A percentile compares a stretch with the other conserved stretches of the same genome.
Evolutionary conservation across 352 stramenopile genomes (phyloP).

Genomic region (Phytophthora lateralis): DNA sequence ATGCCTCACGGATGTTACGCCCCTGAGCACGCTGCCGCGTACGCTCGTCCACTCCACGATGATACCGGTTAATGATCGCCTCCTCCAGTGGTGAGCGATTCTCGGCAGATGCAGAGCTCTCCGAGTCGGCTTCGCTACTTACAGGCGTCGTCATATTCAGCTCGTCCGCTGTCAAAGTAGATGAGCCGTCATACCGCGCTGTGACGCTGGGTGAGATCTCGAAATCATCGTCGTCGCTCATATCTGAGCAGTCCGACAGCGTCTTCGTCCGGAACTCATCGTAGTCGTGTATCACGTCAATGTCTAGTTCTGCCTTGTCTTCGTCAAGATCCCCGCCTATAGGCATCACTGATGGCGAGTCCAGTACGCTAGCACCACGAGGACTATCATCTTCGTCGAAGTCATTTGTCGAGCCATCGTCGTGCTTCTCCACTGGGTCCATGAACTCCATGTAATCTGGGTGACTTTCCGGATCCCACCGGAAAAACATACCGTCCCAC

Average conservation of each 20-base stretch:
- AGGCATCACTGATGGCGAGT: conserved; percentile 48
- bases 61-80: conserved; percentile 58
- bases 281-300: conserved; percentile 85
- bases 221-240: conserved; percentile 83
- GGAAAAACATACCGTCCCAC: conserved; percentile 89
- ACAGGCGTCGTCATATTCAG: conserved; percentile 36
- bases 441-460: conserved; percentile 90
- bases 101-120: conserved; percentile 21
- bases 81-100: conserved; percentile 45
- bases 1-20: conserved; percentile 77
- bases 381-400: conserved; percentile 42
- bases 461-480: conserved; percentile 84
- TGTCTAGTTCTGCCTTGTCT: conserved; percentile 75
- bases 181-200: conserved; percentile 41
- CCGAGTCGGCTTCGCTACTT: conserved; percentile 37
- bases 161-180: conserved; percentile 34
- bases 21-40: conserved; percentile 79
- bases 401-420: conserved; percentile 39
- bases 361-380: conserved; percentile 29
- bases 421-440: conserved; percentile 53
- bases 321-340: conserved; percentile 60
- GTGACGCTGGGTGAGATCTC: conserved; percentile 42
- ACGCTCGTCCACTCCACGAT: conserved; percentile 67
- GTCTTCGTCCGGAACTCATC: conserved; percentile 73
- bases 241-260: conserved; percentile 81